Base-by-base conservation (phyloP, 208 protist species). In the Leishmania lainsoni region DNA sequence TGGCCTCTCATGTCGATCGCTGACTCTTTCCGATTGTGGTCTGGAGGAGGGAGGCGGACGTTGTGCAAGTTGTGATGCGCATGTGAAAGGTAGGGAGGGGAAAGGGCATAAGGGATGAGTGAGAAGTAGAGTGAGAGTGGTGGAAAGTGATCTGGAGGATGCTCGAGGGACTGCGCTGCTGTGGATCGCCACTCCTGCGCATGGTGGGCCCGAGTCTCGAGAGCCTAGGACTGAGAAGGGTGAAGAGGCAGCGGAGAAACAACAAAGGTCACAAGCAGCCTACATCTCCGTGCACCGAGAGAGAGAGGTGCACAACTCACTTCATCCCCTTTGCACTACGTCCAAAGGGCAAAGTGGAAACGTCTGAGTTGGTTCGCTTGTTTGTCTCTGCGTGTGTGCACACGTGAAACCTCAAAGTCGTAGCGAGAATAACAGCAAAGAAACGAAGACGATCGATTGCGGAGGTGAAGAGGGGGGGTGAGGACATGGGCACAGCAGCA, bases 1-100 rank as follows among this genome's bases (percentile, higher is more conserved):
- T 52, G 69, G n/a, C 48, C 2, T 73, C 69, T 52, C 69, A 73
- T 73, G 69, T n/a, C 22, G 69, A 54, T 49, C 22, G 42, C 35
- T 14, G 2, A 10, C 45, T 75, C 49, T 58, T 26, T 35, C 51
- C 22, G 22, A 9, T 35, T 52, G 61, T 72, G 17, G 52, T 59
- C 69, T 52, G 42, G 17, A 10, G 51, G 63, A 26, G 20, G 52
- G 48, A n/a, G 69, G 26, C 22, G 42, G 39, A n/a, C 61, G 14
- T 20, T 68, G 61, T 20, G 29, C 61, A 39, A 8, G 61, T 68
- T 68, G 61, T 68, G 29, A 32, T 29, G 29, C 20, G 61, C 14
- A 68, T 17, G 29, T 39, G 51, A 45, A n/a, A 76, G 26, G 73
- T 26, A 35, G 9, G 29, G 51, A 32, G 49, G 39, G 49, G 71